phyloP scores from a whole-genome alignment of 1,139 yeast genomes.

The Kodamaea anthophila region DNA sequence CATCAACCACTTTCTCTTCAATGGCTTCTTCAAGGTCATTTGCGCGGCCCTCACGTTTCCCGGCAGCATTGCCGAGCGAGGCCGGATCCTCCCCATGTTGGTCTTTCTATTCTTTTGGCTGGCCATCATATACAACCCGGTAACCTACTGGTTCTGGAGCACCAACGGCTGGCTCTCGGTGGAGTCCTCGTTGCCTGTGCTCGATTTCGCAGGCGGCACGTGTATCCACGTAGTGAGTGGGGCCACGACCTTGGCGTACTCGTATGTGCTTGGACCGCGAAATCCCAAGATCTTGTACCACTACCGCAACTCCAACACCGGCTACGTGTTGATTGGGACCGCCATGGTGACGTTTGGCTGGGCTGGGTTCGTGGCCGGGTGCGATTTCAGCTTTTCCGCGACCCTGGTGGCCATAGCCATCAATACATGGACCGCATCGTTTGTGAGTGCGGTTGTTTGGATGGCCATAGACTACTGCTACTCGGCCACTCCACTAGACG shows the following conservation, averaged over 20 bases:
- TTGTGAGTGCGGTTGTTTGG: constrained; percentile 36
- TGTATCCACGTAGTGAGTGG: constrained; percentile 61
- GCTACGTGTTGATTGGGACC: constrained; percentile 50
- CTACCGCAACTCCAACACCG: constrained; percentile 34
- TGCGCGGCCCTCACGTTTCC: constrained; percentile 54
- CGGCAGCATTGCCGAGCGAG: constrained; percentile 54
- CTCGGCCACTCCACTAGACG: constrained; percentile 35
- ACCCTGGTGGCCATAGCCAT: constrained; percentile 28
- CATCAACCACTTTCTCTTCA: constrained; percentile 41
- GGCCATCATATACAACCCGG: constrained; percentile 53
- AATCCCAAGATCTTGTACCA: constrained; percentile 33
- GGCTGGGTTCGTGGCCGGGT: constrained; percentile 42
- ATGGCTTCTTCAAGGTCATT: constrained; percentile 46
- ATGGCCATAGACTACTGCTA: constrained; percentile 33
- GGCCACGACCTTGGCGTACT: constrained; percentile 53
- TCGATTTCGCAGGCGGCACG: constrained; percentile 64
- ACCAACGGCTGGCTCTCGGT: constrained; percentile 50
- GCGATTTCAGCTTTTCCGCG: constrained; percentile 35
- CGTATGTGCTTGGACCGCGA: constrained; percentile 52
- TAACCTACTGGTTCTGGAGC: constrained; percentile 66
- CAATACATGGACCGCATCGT: constrained; percentile 33
- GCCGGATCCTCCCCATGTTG: constrained; percentile 47
- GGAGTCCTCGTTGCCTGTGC: constrained; percentile 38
- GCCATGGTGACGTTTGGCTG: constrained; percentile 35
- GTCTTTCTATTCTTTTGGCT: constrained; percentile 53